Conservation (phyloP, 192 early-diverging fungal genomes). For the Entomortierella parvispora region DNA sequence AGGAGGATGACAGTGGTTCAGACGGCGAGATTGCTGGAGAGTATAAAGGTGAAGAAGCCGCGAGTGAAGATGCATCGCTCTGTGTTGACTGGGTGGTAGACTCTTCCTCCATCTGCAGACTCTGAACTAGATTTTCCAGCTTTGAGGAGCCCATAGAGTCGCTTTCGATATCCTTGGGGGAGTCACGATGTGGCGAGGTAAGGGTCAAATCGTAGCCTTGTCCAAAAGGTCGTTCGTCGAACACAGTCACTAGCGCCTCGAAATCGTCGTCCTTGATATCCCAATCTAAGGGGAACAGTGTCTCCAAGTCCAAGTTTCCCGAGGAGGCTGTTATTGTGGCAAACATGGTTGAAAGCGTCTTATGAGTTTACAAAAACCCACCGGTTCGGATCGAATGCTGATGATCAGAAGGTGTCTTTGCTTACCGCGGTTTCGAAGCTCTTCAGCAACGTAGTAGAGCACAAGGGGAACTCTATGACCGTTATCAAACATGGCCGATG, state of each 20-base stretch:
- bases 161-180: neutral
- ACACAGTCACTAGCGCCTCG: constrained; percentile 3
- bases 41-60: too few relatives aligned
- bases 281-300: constrained; percentile 8
- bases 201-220: constrained; percentile 10
- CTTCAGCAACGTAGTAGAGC: constrained; percentile 23
- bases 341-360: neutral
- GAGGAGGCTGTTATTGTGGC: neutral
- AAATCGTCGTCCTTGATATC: constrained; percentile 4
- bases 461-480: constrained; percentile 8
- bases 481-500: constrained; percentile 26
- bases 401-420: too few relatives aligned
- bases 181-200: too few relatives aligned
- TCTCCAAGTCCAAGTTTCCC: neutral
- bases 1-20: too few relatives aligned
- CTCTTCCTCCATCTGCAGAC: neutral
- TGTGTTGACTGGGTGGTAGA: too few relatives aligned
- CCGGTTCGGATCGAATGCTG: too few relatives aligned
- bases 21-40: too few relatives aligned
- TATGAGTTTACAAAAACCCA: too few relatives aligned
- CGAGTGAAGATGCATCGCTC: too few relatives aligned
- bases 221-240: constrained; percentile 22
- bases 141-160: neutral
- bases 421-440: constrained; percentile 27
- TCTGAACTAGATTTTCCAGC: neutral